These are phyloP conservation scores for Diaporthe vaccinii DNA, from an alignment of 2,329 filamentous ascomycete genomes.

Conservation along the genomic window DNA sequence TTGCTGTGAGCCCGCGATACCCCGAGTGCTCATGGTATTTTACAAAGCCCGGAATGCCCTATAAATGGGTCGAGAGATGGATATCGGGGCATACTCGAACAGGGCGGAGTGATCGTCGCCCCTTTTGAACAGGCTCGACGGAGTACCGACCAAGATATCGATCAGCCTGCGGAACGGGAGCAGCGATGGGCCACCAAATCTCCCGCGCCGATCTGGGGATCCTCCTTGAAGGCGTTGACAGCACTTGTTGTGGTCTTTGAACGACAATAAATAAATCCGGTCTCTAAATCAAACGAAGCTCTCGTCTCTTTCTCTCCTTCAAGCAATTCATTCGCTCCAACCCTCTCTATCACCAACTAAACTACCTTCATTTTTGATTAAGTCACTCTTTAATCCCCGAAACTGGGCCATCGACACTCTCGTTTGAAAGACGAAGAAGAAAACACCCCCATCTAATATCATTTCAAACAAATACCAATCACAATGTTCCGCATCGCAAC, in stretches of 20 bases:
- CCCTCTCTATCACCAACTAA: conserved; percentile 10
- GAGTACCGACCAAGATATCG: conserved; percentile 19
- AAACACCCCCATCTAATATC: not conserved
- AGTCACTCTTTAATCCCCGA: conserved; percentile 33
- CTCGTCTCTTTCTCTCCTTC: conserved; percentile 2
- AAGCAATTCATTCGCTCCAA: conserved; percentile 20
- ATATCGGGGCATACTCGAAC: not conserved
- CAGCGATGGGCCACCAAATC: conserved; percentile 16
- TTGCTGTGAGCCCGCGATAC: not conserved
- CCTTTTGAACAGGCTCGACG: conserved; percentile 14
- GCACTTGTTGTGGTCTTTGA: not conserved
- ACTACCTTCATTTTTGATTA: conserved; percentile 29
- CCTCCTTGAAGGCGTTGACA: not conserved
- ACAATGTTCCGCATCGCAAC: conserved; percentile 33
- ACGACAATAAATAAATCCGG: conserved; percentile 19
- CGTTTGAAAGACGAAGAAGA: not conserved
- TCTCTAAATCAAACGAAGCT: not conserved
- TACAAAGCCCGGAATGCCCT: not conserved
- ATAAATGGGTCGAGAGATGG: conserved; percentile 2
- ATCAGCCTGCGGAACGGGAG: conserved; percentile 21
- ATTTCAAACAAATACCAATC: not conserved
- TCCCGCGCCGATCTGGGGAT: conserved; percentile 21
- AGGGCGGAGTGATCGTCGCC: conserved; percentile 27
- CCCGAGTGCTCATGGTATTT: not conserved
- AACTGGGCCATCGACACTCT: conserved; percentile 8